Conservation (phyloP, 148 eudicot genomes). For the Rhododendron williamsianum region DNA sequence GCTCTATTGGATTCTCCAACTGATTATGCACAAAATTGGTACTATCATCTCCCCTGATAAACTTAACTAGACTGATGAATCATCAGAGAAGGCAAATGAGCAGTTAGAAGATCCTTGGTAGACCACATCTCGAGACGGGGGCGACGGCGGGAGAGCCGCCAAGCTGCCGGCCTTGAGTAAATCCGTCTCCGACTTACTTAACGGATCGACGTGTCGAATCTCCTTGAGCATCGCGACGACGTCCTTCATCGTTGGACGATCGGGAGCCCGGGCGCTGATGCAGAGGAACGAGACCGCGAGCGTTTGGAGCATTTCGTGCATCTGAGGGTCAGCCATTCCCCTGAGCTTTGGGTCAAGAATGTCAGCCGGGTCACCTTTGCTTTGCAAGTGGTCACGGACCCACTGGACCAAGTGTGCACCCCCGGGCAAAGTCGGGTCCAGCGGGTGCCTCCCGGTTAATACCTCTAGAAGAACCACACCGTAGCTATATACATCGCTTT, state of each 20-base stretch:
- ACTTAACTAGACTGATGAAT: slow-evolving; percentile 30
- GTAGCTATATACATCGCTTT: slow-evolving; percentile 90
- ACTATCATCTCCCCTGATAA: neutral
- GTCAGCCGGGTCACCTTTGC: slow-evolving; percentile 61
- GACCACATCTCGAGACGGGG: slow-evolving; percentile 41
- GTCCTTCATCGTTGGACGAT: slow-evolving; percentile 93
- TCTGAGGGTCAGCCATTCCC: slow-evolving; percentile 87
- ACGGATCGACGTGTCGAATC: slow-evolving; percentile 56
- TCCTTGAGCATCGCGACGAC: slow-evolving; percentile 92
- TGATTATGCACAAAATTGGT: slow-evolving; percentile 7
- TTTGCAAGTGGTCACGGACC: slow-evolving; percentile 72
- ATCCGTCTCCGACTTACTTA: slow-evolving; percentile 38
- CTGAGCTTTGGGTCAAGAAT: slow-evolving; percentile 78
- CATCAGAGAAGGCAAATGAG: slow-evolving; percentile 86
- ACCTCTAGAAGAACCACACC: slow-evolving; percentile 92
- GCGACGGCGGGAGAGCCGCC: slow-evolving; percentile 32
- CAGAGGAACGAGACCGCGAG: slow-evolving; percentile 87
- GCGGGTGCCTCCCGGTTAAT: slow-evolving; percentile 87
- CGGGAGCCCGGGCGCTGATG: slow-evolving; percentile 55
- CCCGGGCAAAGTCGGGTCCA: slow-evolving; percentile 86
- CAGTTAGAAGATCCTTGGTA: slow-evolving; percentile 78
- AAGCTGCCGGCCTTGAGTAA: slow-evolving; percentile 40
- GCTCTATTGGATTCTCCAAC: slow-evolving; percentile 2
- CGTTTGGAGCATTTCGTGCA: slow-evolving; percentile 93
- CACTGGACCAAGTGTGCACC: slow-evolving; percentile 84